Conservation (phyloP, 805 yeast species). For the Maudiozyma barnettii region DNA sequence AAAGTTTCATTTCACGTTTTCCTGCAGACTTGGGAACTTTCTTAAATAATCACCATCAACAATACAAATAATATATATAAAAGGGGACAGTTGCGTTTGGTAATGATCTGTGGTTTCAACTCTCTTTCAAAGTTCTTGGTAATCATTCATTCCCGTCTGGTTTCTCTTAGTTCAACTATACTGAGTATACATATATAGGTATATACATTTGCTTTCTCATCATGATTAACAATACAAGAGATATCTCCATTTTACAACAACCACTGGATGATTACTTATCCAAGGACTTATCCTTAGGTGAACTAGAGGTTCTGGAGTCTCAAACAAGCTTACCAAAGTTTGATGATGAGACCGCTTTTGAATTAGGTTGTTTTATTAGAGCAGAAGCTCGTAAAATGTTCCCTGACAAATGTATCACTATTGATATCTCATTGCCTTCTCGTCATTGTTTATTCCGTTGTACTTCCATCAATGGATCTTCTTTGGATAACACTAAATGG, state of each 20-base stretch:
- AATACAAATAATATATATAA: too few relatives aligned
- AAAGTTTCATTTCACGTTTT: too few relatives aligned
- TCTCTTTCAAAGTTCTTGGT: too few relatives aligned
- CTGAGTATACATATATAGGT: too few relatives aligned
- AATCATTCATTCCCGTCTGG: too few relatives aligned
- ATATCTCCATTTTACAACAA: neutral
- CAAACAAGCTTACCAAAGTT: conserved; percentile 10
- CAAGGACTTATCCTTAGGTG: conserved; percentile 5
- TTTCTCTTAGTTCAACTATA: too few relatives aligned
- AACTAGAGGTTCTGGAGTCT: conserved; percentile 11
- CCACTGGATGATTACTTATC: conserved; percentile 3
- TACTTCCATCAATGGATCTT: conserved; percentile 30
- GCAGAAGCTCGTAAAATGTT: conserved; percentile 24
- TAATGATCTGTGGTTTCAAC: too few relatives aligned
- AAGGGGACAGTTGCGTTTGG: too few relatives aligned
- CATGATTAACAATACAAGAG: neutral
- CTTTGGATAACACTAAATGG: conserved; percentile 48
- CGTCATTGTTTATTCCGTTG: conserved; percentile 42
- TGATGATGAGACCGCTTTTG: conserved; percentile 35
- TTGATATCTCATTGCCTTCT: conserved; percentile 38
- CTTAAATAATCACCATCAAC: too few relatives aligned
- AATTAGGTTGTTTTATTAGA: conserved; percentile 37
- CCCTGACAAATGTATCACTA: conserved; percentile 33
- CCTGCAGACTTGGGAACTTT: too few relatives aligned
- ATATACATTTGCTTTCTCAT: neutral